Percentiles rank a stretch among this genome's conserved stretches.
Evolutionary conservation across 306 rosid genomes (phyloP).

Genomic region (Vigna radiata): DNA sequence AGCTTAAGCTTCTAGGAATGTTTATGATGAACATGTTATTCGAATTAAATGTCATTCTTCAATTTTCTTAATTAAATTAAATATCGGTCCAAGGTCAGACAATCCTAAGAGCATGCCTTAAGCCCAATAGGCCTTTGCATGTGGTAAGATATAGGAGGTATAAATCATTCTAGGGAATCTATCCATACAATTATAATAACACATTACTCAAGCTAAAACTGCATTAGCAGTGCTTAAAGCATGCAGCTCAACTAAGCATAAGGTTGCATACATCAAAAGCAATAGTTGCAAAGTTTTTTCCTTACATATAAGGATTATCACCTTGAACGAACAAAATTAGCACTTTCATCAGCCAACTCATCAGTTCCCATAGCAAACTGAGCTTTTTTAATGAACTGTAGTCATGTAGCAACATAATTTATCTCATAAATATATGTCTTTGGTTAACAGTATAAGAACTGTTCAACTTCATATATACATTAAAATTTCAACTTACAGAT

Average conservation of each 20-base stretch:
- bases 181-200: conserved; percentile 1
- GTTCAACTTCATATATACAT: conserved; percentile 27
- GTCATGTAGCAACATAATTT: conserved; percentile 40
- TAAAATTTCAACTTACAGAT: conserved; percentile 50
- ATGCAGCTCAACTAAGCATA: neutral
- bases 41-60: neutral
- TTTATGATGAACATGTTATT: neutral
- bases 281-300: conserved; percentile 2
- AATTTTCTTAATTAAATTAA: neutral
- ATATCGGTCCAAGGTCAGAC: neutral
- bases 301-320: conserved; percentile 37
- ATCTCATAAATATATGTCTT: conserved; percentile 32
- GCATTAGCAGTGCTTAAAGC: conserved; percentile 22
- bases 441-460: conserved; percentile 21
- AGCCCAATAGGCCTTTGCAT: neutral
- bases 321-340: conserved; percentile 66
- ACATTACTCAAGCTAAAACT: conserved; percentile 22
- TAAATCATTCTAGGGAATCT: conserved; percentile 2
- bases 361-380: conserved; percentile 34
- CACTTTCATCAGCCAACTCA: conserved; percentile 53
- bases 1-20: neutral
- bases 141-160: neutral
- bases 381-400: conserved; percentile 53
- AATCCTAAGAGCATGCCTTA: neutral
- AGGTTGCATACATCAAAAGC: conserved; percentile 28